Evolutionary conservation across 208 protist species (phyloP), one percentile per base, ranked within the genome.

Genomic region (Naegleria fowleri): DNA sequence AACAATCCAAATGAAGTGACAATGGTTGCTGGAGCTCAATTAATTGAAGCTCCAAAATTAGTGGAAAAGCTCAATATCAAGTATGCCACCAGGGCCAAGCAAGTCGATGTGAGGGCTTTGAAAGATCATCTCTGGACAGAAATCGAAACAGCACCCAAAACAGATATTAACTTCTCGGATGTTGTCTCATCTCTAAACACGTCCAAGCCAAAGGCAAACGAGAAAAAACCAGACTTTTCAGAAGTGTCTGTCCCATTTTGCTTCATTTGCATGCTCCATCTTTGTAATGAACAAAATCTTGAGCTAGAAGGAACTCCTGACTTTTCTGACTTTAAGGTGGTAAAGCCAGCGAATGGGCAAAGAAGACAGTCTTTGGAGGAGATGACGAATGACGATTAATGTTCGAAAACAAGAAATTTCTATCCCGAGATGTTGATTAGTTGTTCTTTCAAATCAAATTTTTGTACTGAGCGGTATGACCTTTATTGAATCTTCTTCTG

Each of bases 241-340:
- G n/a, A 90, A 40, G 87, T 83, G 40, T 85, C 91, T 16, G 22
- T 92, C 9, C 43, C 91, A 13, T 90, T 90, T 36, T 88, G 39
- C 48, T 97, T 97, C 92, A 95, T 97, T 52, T 97, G 96, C 91
- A 90, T 97, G 15, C 90, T 97, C 13, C 96, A 97, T 91, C 88
- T 97, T 9, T 94, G 94, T 39, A 97, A 97, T 91, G 96, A 97
- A 90, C 94, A 96, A 75, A 59, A 91, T 52, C 91, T 96, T 58
- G 58, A 39, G 40, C 90, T 95, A 29, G 22, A 88, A 52, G 88
- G 51, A 25, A 52, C 5, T 39, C 5, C 15, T 16, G 86, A 89
- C 40, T 39, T 89, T 39, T 89, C 86, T 41, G 48, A 67, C 29
- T 89, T 89, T 58, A 25, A n/a, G 7, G 51, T 89, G 29, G 51